Percentiles rank a stretch among this genome's conserved stretches.
phyloP scores from a whole-genome alignment of 1,284 basidiomycete genomes.

The Cryptococcus sp. region DNA sequence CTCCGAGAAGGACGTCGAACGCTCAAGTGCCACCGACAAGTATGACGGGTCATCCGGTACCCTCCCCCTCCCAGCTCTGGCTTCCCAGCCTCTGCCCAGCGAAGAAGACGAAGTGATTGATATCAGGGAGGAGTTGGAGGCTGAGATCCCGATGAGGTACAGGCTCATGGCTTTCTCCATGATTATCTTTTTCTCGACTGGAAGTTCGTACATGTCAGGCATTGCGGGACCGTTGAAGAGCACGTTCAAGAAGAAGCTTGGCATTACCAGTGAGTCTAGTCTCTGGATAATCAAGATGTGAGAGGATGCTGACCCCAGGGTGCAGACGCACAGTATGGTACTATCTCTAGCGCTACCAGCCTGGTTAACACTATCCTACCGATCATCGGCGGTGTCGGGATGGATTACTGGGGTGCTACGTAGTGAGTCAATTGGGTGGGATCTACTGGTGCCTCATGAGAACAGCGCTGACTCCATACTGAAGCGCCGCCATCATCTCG shows the following conservation, averaged over 20 bases:
- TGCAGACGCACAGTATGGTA: constrained; percentile 50
- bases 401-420: constrained; percentile 50
- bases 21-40: no score
- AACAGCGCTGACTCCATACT: background rate
- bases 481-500: constrained; percentile 34
- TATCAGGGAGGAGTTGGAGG: constrained; percentile 26
- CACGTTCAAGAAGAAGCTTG: constrained; percentile 40
- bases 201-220: constrained; percentile 29
- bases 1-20: no score
- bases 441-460: background rate
- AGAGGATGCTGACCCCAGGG: background rate
- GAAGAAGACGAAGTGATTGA: no score
- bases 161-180: constrained; percentile 26
- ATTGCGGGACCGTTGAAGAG: constrained; percentile 46
- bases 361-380: constrained; percentile 52
- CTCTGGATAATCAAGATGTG: background rate
- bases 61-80: no score
- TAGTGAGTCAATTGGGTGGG: constrained; percentile 22
- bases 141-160: constrained; percentile 18
- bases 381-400: constrained; percentile 50
- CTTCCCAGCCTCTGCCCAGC: no score
- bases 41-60: no score
- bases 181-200: constrained; percentile 41
- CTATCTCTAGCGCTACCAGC: constrained; percentile 45
- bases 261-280: constrained; percentile 39